Evolutionary conservation across 352 stramenopile genomes (phyloP).

Genomic region (Phytopythium litorale): DNA sequence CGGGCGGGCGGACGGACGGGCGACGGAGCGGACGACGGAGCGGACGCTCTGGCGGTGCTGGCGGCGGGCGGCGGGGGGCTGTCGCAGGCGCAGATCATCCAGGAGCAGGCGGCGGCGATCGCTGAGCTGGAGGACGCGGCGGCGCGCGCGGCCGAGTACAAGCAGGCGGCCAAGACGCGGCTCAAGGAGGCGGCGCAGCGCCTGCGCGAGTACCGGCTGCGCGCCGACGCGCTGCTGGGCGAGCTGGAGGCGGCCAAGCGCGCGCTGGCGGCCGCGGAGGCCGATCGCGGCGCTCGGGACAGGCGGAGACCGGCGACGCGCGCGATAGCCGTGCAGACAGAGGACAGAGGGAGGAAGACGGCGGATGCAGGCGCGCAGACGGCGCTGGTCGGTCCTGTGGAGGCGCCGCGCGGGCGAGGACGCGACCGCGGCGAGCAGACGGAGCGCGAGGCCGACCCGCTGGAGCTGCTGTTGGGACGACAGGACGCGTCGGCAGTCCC

Average conservation of each 20-base stretch:
- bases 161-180: constrained; percentile 52
- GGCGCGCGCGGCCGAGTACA: constrained; percentile 39
- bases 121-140: constrained; percentile 39
- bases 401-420: constrained; percentile 8
- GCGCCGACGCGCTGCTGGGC: constrained; percentile 42
- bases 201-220: constrained; percentile 56
- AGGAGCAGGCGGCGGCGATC: constrained; percentile 54
- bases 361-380: constrained; percentile 22
- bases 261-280: constrained; percentile 14
- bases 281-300: constrained; percentile 12
- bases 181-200: constrained; percentile 61
- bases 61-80: constrained; percentile 10
- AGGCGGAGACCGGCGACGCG: background rate
- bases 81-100: constrained; percentile 70
- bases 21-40: background rate
- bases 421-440: constrained; percentile 14
- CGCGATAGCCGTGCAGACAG: constrained; percentile 16
- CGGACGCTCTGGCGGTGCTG: background rate
- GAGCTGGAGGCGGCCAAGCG: constrained; percentile 21
- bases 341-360: background rate
- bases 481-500: constrained; percentile 5
- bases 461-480: background rate
- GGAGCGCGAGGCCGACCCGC: background rate
- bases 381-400: constrained; percentile 12
- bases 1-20: background rate